phyloP scores from a whole-genome alignment of 495 filamentous ascomycete genomes.

The Aspergillus steynii region DNA sequence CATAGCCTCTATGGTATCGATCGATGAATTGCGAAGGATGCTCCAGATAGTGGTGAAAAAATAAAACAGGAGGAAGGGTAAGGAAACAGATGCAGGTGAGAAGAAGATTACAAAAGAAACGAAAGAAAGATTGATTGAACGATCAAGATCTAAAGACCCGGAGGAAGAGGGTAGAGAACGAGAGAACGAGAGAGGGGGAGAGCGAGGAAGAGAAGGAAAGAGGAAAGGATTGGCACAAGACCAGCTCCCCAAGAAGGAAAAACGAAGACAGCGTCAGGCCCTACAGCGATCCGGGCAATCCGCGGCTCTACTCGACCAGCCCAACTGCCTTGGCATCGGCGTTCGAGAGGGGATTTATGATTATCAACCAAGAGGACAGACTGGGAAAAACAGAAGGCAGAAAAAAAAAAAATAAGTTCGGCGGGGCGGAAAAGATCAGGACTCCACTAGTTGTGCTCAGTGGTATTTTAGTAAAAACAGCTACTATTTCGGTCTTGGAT shows the following conservation, averaged over 20 bases:
- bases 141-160: not conserved
- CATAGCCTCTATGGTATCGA: not conserved
- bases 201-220: not conserved
- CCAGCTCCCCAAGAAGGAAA: not conserved
- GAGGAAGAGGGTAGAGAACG: not conserved
- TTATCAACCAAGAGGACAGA: not conserved
- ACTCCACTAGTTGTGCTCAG: no score
- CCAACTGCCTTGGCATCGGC: not conserved
- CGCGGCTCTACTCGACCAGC: not conserved
- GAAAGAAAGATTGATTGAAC: not conserved
- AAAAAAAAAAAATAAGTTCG: not conserved
- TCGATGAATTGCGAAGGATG: not conserved
- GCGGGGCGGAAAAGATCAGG: no score
- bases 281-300: slow-evolving; percentile 5
- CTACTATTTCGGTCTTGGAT: no score
- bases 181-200: not conserved
- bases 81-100: not conserved
- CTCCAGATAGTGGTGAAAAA: not conserved
- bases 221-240: slow-evolving; percentile 1
- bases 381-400: no score
- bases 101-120: not conserved
- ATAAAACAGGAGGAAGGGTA: not conserved
- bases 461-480: no score
- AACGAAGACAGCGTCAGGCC: not conserved
- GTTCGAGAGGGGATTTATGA: not conserved